Base-by-base conservation (phyloP, 1,284 basidiomycete genomes). In the Omphalotus olearius region DNA sequence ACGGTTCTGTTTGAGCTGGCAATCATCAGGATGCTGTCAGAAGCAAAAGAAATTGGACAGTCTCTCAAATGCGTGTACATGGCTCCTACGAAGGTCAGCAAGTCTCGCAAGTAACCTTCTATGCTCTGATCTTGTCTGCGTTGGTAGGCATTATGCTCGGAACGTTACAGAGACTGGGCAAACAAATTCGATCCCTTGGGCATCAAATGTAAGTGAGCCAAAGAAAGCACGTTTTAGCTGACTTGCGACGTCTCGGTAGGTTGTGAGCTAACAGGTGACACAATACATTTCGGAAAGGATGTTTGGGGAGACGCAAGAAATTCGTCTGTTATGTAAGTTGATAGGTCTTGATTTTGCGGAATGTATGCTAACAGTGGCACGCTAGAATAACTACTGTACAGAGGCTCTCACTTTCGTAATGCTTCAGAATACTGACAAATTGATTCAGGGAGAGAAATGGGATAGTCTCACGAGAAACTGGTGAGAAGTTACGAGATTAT, bases 1-100 rank as follows among this genome's bases (percentile, higher is more conserved):
- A 94, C 95, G 0, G 92, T 90, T 0, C 69, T 98, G 6, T 99
- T 99, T 60, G 96, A 99, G 65, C 72, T 99, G 10, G 83, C 91
- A 0, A 88, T 98, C 46, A 82, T 98, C 46, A 82, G 82, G 28
- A 80, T 93, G 77, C 70, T 95, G 35, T 74, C 72, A 46, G 69
- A 73, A 46, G 68, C 72, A 6, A 62, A 66, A 46, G 65, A 68
- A 18, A 62, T 64, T 7, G 63, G 67, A n/a, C 62, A 65, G 18
- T 58, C 65, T 7, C 62, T 70, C 6, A 89, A 89, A 68, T 92
- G 90, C 52, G 84, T 99, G 18, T 99, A 99, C 63, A 85, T 99
- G 64, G 93, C 95, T 0, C 95, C 94, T 0, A 97, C 93, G 1
- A 96, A 97, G 77, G 92, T 88, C 56, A 38, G 17, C 41, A 40